These are phyloP conservation scores for Bipolaris cookei DNA, from an alignment of 2,329 filamentous ascomycete species.

Conservation along the genomic window DNA sequence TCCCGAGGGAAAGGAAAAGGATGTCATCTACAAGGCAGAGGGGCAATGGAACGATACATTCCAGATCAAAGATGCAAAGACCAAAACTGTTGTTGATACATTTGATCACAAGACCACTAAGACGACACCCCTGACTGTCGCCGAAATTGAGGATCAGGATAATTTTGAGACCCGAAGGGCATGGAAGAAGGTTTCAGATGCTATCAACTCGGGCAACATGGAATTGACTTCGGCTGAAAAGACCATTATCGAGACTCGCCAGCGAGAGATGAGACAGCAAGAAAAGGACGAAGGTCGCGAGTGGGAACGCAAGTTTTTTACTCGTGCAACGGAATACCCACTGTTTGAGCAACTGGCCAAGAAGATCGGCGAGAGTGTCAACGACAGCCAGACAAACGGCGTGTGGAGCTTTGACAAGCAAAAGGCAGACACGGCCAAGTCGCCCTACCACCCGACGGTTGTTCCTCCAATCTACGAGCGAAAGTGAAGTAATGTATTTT, in stretches of 20 bases:
- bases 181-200: constrained; percentile 84
- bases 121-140: constrained; percentile 72
- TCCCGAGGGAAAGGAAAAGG: constrained; percentile 72
- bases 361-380: constrained; percentile 57
- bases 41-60: constrained; percentile 92
- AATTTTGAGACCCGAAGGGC: constrained; percentile 86
- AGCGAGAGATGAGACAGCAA: constrained; percentile 75
- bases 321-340: constrained; percentile 46
- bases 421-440: constrained; percentile 50
- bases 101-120: constrained; percentile 57
- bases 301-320: constrained; percentile 89
- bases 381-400: constrained; percentile 70
- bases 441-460: constrained; percentile 39
- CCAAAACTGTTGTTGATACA: constrained; percentile 51
- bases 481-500: constrained; percentile 7
- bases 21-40: constrained; percentile 77
- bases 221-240: constrained; percentile 80
- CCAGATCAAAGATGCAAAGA: constrained; percentile 72
- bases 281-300: constrained; percentile 75
- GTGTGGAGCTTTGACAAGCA: constrained; percentile 71
- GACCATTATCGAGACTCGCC: constrained; percentile 85
- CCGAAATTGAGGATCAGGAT: constrained; percentile 78
- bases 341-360: constrained; percentile 57
- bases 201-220: constrained; percentile 83
- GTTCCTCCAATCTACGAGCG: constrained; percentile 37